Evolutionary conservation across 1,284 basidiomycete species (phyloP), one percentile per base, ranked within the genome.

Genomic region (Crucibulum parvulum): DNA sequence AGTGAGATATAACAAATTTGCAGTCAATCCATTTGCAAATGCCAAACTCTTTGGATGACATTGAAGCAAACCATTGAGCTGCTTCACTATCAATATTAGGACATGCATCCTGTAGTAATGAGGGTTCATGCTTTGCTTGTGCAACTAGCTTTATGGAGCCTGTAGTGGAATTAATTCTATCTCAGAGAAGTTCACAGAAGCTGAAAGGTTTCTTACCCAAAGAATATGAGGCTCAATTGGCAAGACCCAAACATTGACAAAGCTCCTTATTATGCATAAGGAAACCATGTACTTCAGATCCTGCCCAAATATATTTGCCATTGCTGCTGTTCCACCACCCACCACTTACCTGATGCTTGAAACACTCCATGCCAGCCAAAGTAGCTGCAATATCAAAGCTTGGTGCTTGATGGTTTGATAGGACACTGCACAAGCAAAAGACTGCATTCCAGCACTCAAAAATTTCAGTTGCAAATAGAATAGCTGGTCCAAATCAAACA

Each of bases 391-490:
- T 81, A 56, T 81, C 75, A 15, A 63, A 70, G 53, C 77, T 78
- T 1, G 79, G 79, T 11, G 79, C 69, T 8, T 69, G 72, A 39
- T 74, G 75, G 57, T 81, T 80, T 7, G 68, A 73, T 1, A 72
- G 60, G 7, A 80, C 61, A 34, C 72, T 75, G 46, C 72, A 76
- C 4, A 70, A 36, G 0, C 75, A 71, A 54, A 82, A 80, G 0
- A 80, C 62, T 2, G 66, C 66, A 63, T 81, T 81, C 61, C 69
- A 81, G 15, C 67, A 75, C 58, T 81, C 76, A 59, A 74, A 81
- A 3, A 64, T 53, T 59, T 81, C 78, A 0, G 78, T 79, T 4
- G 72, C 66, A 45, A 65, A 72, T 0, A 71, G 50, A 2, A 77
- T 59, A 3, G 70, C 57, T 13, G 79, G 78, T 0, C 78, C 78